Evolutionary conservation across 1,284 basidiomycete species (phyloP).

Genomic region (Xanthoconium separans): DNA sequence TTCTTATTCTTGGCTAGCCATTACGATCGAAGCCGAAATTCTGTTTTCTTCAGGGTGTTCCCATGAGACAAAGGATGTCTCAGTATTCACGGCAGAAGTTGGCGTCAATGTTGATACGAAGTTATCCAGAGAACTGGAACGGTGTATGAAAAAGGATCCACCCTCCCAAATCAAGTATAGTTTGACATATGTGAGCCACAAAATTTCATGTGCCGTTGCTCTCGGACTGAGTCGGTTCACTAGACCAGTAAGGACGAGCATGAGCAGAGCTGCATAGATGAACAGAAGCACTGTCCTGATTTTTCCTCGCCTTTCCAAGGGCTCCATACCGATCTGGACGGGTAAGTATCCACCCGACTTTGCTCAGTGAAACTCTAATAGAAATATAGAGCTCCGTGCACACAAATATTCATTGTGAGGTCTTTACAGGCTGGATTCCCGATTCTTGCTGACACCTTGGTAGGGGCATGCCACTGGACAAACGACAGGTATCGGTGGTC

Average conservation of each 20-base stretch:
- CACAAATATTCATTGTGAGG: constrained; percentile 1
- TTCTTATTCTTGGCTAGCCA: neutral
- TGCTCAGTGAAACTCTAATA: neutral
- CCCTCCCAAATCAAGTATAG: neutral
- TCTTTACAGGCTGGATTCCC: neutral
- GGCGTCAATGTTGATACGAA: neutral
- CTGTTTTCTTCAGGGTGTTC: neutral
- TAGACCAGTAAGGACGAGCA: neutral
- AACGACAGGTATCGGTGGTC: constrained; percentile 4
- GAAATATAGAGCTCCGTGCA: neutral
- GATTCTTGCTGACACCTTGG: neutral
- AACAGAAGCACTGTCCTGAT: neutral
- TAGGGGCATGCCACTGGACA: constrained; percentile 7
- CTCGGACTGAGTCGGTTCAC: neutral
- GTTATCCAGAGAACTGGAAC: neutral
- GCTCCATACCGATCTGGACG: neutral
- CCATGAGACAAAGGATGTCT: neutral
- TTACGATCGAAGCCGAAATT: neutral
- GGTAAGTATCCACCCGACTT: neutral
- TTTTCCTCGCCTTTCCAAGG: neutral
- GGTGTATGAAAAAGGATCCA: constrained; percentile 1
- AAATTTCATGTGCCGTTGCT: neutral
- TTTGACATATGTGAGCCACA: neutral
- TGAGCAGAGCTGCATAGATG: neutral
- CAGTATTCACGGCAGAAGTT: constrained; percentile 1